Evolutionary conservation across 805 yeast species (phyloP).

Genomic region (Kuraishia cidri): DNA sequence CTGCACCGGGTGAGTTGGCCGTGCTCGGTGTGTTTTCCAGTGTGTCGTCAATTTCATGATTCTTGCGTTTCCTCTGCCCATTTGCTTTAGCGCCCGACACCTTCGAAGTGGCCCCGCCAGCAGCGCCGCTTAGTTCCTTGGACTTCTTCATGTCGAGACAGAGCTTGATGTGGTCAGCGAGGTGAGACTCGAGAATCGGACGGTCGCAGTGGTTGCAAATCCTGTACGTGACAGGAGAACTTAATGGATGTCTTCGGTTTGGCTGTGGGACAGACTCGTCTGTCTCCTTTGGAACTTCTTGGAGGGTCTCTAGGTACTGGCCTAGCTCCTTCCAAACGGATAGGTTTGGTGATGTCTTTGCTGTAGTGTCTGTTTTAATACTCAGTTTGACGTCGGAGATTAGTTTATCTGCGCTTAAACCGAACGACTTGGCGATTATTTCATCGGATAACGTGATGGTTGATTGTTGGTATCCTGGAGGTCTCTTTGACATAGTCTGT

Average conservation of each 20-base stretch:
- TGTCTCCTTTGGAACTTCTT: slow-evolving; percentile 7
- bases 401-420: background rate
- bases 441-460: slow-evolving; percentile 1
- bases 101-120: background rate
- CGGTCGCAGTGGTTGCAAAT: slow-evolving; percentile 37
- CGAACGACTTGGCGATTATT: background rate
- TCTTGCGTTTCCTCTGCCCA: slow-evolving; percentile 1
- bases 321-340: slow-evolving; percentile 24
- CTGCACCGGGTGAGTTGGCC: background rate
- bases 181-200: slow-evolving; percentile 28
- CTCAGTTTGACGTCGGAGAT: background rate
- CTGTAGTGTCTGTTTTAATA: background rate
- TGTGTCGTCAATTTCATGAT: background rate
- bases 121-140: slow-evolving; percentile 7
- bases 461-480: slow-evolving; percentile 1
- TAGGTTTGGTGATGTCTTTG: background rate
- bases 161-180: slow-evolving; percentile 26
- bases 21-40: slow-evolving; percentile 1
- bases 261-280: slow-evolving; percentile 1
- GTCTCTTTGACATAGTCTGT: slow-evolving; percentile 4
- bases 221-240: slow-evolving; percentile 28
- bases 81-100: background rate
- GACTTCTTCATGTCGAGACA: slow-evolving; percentile 26
- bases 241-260: slow-evolving; percentile 23
- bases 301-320: slow-evolving; percentile 18